These are phyloP conservation scores for Strombidium stylifer DNA, from an alignment of 73 alveolate species.

Conservation along the genomic window DNA sequence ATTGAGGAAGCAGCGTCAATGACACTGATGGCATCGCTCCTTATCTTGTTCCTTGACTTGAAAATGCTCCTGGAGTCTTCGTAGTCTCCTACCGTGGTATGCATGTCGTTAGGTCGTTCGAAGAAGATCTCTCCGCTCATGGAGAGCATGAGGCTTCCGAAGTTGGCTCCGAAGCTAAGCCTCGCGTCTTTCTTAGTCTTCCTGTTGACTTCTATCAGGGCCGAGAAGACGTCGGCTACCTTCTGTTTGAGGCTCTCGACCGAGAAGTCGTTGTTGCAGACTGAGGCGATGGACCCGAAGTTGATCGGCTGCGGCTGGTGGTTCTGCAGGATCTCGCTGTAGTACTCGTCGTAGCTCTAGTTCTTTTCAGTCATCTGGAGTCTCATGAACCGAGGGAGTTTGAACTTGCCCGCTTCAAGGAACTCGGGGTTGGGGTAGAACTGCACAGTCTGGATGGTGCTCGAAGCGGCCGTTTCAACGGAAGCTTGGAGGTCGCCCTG, in stretches of 20 bases:
- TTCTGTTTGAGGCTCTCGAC: not conserved
- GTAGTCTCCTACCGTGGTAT: too few species aligned
- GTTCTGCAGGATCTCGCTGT: not conserved
- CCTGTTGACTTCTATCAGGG: conserved; percentile 10
- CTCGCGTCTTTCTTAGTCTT: not conserved
- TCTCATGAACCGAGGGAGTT: not conserved
- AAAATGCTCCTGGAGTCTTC: not conserved
- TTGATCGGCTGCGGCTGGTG: not conserved
- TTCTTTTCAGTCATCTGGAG: not conserved
- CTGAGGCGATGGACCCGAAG: conserved; percentile 8
- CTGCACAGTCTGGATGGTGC: too few species aligned
- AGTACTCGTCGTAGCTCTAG: not conserved
- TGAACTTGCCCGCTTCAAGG: conserved; percentile 26
- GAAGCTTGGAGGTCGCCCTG: too few species aligned
- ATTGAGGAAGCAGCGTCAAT: conserved; percentile 21
- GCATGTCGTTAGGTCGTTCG: too few species aligned
- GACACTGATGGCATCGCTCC: conserved; percentile 6
- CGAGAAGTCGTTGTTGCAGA: not conserved
- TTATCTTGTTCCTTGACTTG: not conserved
- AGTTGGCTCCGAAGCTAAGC: conserved; percentile 5
- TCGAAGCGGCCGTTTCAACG: too few species aligned
- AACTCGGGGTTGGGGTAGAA: too few species aligned
- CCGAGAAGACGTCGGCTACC: conserved; percentile 4
- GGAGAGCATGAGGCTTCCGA: conserved; percentile 1
- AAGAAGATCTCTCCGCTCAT: conserved; percentile 12